Conservation (phyloP, 2,329 filamentous ascomycete genomes). For the Aspergillus melleus region DNA sequence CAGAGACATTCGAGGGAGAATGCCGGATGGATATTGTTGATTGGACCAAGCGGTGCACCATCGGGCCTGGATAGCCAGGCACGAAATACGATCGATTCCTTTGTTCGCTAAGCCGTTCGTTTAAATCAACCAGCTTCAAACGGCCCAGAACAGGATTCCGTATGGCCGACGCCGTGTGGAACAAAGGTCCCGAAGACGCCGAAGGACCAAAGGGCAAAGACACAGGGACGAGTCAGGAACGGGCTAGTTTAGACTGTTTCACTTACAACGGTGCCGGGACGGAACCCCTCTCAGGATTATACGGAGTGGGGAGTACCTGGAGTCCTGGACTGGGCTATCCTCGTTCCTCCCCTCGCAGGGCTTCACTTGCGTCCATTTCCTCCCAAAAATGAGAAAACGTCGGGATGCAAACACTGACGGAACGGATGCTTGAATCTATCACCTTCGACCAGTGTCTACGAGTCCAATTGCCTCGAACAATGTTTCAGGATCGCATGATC, state of each 20-base stretch:
- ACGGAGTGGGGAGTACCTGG: no score
- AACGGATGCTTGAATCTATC: not conserved
- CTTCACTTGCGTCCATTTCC: not conserved
- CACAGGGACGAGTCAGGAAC: not conserved
- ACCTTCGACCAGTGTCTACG: not conserved
- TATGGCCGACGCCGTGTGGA: not conserved
- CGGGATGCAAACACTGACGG: not conserved
- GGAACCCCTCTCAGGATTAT: not conserved
- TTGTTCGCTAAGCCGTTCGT: not conserved
- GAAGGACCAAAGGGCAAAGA: not conserved
- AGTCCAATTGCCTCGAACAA: not conserved
- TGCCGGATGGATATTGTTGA: not conserved
- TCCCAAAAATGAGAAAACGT: not conserved
- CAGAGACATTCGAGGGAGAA: not conserved
- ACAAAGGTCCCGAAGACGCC: not conserved
- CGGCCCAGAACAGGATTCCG: not conserved
- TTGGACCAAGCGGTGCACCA: not conserved
- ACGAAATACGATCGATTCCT: not conserved
- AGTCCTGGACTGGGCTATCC: not conserved
- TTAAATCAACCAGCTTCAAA: not conserved
- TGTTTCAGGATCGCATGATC: not conserved
- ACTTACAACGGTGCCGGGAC: not conserved
- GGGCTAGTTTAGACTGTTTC: not conserved
- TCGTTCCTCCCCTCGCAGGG: not conserved
- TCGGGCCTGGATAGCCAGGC: not conserved